Base-by-base conservation (phyloP, 2,329 filamentous ascomycete genomes). In the Alternaria incomplexa region DNA sequence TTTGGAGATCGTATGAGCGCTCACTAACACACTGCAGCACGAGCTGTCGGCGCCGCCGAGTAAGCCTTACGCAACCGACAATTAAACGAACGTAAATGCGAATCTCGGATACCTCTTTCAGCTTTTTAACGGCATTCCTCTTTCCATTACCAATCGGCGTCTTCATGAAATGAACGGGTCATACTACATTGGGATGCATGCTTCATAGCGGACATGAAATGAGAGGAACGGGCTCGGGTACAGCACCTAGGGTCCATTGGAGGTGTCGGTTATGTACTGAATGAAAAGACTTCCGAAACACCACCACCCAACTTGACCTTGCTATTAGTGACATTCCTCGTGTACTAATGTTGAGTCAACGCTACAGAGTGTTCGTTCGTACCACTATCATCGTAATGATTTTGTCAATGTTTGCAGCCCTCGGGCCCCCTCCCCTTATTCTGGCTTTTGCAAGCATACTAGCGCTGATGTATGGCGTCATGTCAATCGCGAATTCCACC, bases 141-240 rank as follows among this genome's bases (percentile, higher is more conserved):
- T 75, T 77, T 71, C 72, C 73, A 70, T 73, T 72, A 70, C 72
- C 68, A 67, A 74, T 73, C 73, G 75, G 76, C 75, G 74, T 77
- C 70, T 73, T 74, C 66, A 73, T 65, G 72, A 75, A 65, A 71
- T 67, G 69, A 70, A 74, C 66, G 70, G 72, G 71, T 75, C 69
- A 70, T 62, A 71, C 59, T 67, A 69, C 58, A 72, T 70, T 73
- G 69, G 73, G 71, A 58, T 66, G 63, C 65, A 69, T 73, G 69
- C 71, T 74, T 72, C 67, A 73, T 71, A 70, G 73, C 68, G 70
- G 65, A 70, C 68, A 78, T 75, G 73, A 75, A 70, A 65, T 67
- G 67, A 74, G 73, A 72, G 73, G 66, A 71, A 55, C 65, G 65
- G 67, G 63, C 67, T 67, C 70, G 62, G 72, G 67, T 70, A 67